Evolutionary conservation across 805 yeast species (phyloP).

Genomic region (Lachancea fermentati): DNA sequence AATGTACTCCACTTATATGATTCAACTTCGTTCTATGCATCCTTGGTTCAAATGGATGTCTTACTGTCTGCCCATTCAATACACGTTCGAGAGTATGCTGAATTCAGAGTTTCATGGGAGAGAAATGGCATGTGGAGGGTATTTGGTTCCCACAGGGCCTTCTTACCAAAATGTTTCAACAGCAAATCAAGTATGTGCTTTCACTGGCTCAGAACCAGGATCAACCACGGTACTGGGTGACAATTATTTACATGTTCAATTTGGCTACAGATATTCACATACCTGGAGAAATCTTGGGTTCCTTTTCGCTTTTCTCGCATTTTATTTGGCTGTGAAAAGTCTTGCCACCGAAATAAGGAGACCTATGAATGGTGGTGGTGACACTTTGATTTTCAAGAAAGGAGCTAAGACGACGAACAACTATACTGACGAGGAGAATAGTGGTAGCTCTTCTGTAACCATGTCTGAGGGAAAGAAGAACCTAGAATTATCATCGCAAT

Average conservation of each 20-base stretch:
- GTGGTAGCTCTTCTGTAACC: constrained; percentile 9
- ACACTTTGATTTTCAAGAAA: constrained; percentile 46
- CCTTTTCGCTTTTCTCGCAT: constrained; percentile 40
- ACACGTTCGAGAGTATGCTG: constrained; percentile 55
- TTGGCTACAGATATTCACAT: constrained; percentile 48
- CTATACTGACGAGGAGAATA: constrained; percentile 17
- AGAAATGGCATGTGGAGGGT: constrained; percentile 25
- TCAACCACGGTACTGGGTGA: constrained; percentile 50
- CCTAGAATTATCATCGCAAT: neutral
- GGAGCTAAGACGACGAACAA: constrained; percentile 33
- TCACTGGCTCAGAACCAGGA: constrained; percentile 58
- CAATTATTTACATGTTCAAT: constrained; percentile 44
- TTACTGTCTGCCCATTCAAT: constrained; percentile 47
- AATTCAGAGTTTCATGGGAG: constrained; percentile 49
- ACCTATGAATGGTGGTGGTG: constrained; percentile 31
- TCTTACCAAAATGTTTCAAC: constrained; percentile 38
- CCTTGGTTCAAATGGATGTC: constrained; percentile 65
- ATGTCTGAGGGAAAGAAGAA: constrained; percentile 9
- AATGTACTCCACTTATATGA: constrained; percentile 57
- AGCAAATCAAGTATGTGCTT: constrained; percentile 46
- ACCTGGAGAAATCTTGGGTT: constrained; percentile 82
- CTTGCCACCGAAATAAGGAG: constrained; percentile 21
- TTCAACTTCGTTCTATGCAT: constrained; percentile 52
- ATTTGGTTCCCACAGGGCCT: constrained; percentile 51
- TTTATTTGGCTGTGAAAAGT: constrained; percentile 18